Evolutionary conservation across 2,329 filamentous ascomycete species (phyloP), one percentile per base, ranked within the genome.

Genomic region (Endoconidiophora polonica): DNA sequence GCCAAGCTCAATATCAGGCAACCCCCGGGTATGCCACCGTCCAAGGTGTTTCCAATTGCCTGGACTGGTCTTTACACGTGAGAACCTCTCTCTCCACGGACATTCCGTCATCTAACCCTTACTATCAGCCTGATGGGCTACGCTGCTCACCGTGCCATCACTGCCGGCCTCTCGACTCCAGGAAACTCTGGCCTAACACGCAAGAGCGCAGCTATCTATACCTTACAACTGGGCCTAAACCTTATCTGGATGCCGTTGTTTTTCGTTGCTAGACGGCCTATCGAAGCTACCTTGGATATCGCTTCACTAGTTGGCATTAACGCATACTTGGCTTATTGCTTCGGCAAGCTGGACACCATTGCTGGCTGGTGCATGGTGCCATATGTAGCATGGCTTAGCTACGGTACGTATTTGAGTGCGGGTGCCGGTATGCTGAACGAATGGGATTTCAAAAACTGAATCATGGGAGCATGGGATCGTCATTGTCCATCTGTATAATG

Each of bases 181-280:
- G 63, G 66, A 38, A 75, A 73, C n/a, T 70, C 76, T 44, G 64
- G 68, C 36, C 66, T 76, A 49, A 77, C 82, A 48, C 75, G 76
- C 61, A 72, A 78, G 56, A 82, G 80, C 56, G 81, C 85, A 52
- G 85, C 82, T 0, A 72, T 95, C 26, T 95, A 94, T 69, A 84
- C 83, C 2, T 70, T 87, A 53, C 88, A 95, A 66, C 78, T 95
- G 5, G 83, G 74, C 9, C 71, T 95, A 47, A 95, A 95, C 63
- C 69, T 94, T 26, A 64, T 81, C 49, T 96, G 86, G 86, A 95
- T 87, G 76, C 90, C 90, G 10, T 73, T 95, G 9, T 95, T 95
- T 73, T 95, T 94, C 61, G 73, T 76, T n/a, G 61, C 81, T 46
- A 79, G 81, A 56, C 76, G 77, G 14, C 86, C 87, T 1, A 71